Evolutionary conservation across 192 early-diverging fungal species (phyloP).

Genomic region (Radiomyces spectabilis): DNA sequence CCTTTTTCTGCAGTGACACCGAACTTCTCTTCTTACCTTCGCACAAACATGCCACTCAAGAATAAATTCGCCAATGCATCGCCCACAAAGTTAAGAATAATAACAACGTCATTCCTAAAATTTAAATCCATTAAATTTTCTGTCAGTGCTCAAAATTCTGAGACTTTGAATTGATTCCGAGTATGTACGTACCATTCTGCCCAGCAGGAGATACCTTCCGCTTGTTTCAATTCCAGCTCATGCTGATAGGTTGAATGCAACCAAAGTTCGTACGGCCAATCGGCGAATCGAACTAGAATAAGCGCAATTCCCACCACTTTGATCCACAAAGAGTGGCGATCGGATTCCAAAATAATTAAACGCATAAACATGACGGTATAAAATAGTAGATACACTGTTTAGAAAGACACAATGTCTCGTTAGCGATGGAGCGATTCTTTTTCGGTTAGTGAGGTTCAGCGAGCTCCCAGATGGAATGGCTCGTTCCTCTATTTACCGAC

Average conservation of each 20-base stretch:
- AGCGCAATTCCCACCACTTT: conserved; percentile 14
- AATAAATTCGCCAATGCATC: conserved; percentile 26
- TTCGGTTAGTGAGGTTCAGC: no score
- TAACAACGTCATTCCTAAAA: conserved; percentile 20
- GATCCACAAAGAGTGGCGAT: conserved; percentile 10
- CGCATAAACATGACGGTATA: conserved; percentile 24
- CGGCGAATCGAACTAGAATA: conserved; percentile 19
- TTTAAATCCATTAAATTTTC: background rate
- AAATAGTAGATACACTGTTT: conserved; percentile 12
- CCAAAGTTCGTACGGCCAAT: conserved; percentile 24
- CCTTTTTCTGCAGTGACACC: no score
- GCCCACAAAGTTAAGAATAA: conserved; percentile 29
- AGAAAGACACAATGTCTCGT: background rate
- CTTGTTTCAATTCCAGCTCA: no score
- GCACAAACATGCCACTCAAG: conserved; percentile 28
- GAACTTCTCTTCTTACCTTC: conserved; percentile 21
- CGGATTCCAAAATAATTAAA: conserved; percentile 15
- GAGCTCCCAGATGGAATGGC: background rate
- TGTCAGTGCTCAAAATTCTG: no score
- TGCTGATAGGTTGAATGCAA: no score
- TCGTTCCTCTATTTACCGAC: background rate
- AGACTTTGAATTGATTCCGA: no score
- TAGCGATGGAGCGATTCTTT: no score
- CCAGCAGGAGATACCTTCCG: conserved; percentile 9
- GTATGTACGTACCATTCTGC: conserved; percentile 6